These are phyloP conservation scores for Lipomyces starkeyi DNA, from an alignment of 805 yeast genomes.

Conservation along the genomic window DNA sequence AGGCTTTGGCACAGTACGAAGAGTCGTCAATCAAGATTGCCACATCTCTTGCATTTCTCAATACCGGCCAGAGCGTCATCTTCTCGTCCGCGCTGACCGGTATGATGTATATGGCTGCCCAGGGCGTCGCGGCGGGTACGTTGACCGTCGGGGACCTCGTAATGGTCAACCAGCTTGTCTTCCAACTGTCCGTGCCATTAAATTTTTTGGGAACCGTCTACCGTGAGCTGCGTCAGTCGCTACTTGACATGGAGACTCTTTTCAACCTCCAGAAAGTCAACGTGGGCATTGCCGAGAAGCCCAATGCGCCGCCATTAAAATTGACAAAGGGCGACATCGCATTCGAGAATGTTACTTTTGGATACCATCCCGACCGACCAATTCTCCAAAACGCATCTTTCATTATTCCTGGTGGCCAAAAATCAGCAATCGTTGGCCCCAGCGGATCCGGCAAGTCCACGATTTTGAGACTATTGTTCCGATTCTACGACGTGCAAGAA, in stretches of 20 bases:
- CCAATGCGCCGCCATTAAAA: constrained; percentile 65
- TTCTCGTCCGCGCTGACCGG: constrained; percentile 89
- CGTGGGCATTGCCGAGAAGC: constrained; percentile 66
- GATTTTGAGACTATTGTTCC: constrained; percentile 76
- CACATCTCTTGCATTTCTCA: constrained; percentile 73
- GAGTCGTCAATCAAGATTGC: constrained; percentile 72
- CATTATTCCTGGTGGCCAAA: constrained; percentile 85
- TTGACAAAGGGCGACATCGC: constrained; percentile 76
- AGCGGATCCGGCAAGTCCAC: constrained; percentile 97
- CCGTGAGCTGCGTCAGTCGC: constrained; percentile 89
- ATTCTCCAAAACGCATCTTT: constrained; percentile 82
- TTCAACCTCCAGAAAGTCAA: constrained; percentile 82
- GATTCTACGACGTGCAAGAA: constrained; percentile 82
- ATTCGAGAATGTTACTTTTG: constrained; percentile 91
- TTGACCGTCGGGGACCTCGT: constrained; percentile 95
- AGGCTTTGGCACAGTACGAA: constrained; percentile 75
- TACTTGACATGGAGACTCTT: constrained; percentile 93
- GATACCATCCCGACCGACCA: constrained; percentile 87
- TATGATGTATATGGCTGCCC: constrained; percentile 95
- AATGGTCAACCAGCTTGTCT: constrained; percentile 90
- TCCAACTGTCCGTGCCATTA: constrained; percentile 92
- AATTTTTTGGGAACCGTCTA: constrained; percentile 95
- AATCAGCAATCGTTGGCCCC: constrained; percentile 95
- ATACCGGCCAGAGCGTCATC: constrained; percentile 78
- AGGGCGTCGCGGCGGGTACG: constrained; percentile 82